A percentile compares a stretch with the other conserved stretches of the same genome.
phyloP scores from a whole-genome alignment of 2,329 filamentous ascomycete genomes.

The Pseudocercospora eumusae region DNA sequence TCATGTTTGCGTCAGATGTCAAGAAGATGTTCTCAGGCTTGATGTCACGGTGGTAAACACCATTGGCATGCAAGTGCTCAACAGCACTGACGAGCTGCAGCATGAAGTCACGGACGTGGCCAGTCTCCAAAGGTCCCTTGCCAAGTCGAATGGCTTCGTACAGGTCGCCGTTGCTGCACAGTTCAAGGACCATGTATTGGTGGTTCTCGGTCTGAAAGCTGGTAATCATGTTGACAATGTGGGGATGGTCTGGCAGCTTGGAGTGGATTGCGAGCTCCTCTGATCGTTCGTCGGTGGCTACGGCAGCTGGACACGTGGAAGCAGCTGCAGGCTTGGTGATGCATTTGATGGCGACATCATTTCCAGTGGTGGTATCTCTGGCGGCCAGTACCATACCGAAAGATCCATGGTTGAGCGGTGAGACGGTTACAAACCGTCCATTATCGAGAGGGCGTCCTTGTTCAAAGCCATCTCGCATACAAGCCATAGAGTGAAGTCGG shows the following conservation, averaged over 20 bases:
- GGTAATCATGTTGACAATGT: conserved; percentile 90
- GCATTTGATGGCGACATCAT: conserved; percentile 93
- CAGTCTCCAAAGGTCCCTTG: conserved; percentile 86
- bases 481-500: conserved; percentile 64
- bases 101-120: conserved; percentile 98
- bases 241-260: conserved; percentile 75
- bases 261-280: conserved; percentile 80
- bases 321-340: conserved; percentile 77
- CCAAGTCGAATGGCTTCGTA: conserved; percentile 94
- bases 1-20: conserved; percentile 81
- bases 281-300: conserved; percentile 78
- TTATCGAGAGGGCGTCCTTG: conserved; percentile 73
- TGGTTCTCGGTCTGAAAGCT: conserved; percentile 92
- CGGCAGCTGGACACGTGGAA: conserved; percentile 61
- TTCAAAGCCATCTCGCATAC: conserved; percentile 79
- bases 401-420: conserved; percentile 95
- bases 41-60: conserved; percentile 95
- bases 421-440: conserved; percentile 86
- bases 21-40: conserved; percentile 99
- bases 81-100: conserved; percentile 87
- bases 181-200: conserved; percentile 89
- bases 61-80: conserved; percentile 84
- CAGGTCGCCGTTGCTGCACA: conserved; percentile 89
- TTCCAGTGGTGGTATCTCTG: conserved; percentile 71
- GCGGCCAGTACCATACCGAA: conserved; percentile 99